Base-by-base conservation (phyloP, 2,329 filamentous ascomycete species). In the Beauveria brongniartii region DNA sequence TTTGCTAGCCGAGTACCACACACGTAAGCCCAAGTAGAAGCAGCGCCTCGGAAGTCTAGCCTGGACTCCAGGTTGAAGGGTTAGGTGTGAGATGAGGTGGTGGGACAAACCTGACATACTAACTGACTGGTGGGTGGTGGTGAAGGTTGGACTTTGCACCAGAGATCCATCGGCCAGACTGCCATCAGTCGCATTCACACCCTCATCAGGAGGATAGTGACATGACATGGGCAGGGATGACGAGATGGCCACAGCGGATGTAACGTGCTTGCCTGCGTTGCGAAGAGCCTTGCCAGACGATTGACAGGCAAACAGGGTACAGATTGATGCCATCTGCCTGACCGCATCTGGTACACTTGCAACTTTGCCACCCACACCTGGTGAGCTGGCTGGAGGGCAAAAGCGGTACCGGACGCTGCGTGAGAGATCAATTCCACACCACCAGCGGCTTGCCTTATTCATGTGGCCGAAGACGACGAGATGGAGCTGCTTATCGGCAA, bases 271-370 rank as follows among this genome's bases (percentile, higher is more conserved):
- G 18, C 20, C 43, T 47, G 26, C 40, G 10, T 14, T 22, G 55
- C 26, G 24, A 53, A 14, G 34, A 30, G 10, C 20, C n/a, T 46
- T 59, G 40, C 50, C 41, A 22, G 34, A 37, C 34, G 5, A 37
- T 37, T 37, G 34, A 37, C 34, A 37, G 34, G 12, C 34, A 37
- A 37, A 37, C 34, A 37, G 34, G 34, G 34, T 37, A 14, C 41
- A 59, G 57, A 54, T 59, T 43, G 40, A 51, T 54, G 57, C 57
- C 48, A 59, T 59, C 56, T 59, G 48, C 50, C 56, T 59, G 57
- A 53, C 53, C 41, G 53, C 53, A 55, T 59, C 50, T 59, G 18
- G 18, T 50, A 24, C 37, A 59, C 57, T 59, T 59, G 48, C 57
- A 47, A 46, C 37, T 54, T 53, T 54, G 50, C 57, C 50, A 59